A percentile compares a stretch with the other conserved stretches of the same genome.
Conservation (phyloP, 2,329 filamentous ascomycete species). For the Periconia sp. region DNA sequence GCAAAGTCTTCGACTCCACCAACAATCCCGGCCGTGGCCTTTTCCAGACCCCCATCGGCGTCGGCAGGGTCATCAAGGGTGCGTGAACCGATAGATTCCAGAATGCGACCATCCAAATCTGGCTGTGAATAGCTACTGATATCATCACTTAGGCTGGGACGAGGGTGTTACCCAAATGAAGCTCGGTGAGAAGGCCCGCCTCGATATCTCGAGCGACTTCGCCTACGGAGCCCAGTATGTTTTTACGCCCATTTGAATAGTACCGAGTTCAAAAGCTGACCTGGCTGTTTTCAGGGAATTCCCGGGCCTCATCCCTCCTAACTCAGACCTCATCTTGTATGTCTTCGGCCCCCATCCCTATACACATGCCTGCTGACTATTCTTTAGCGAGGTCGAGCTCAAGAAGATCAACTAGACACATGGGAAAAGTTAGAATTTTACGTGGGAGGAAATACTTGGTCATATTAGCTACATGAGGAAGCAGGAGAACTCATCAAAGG, state of each 20-base stretch:
- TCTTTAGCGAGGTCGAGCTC: conserved; percentile 33
- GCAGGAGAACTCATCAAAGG: not conserved
- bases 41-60: conserved; percentile 76
- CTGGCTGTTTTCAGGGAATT: conserved; percentile 62
- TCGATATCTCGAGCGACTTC: conserved; percentile 75
- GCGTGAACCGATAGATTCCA: conserved; percentile 23
- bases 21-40: conserved; percentile 64
- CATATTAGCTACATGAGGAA: not conserved
- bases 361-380: conserved; percentile 4
- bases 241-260: not conserved
- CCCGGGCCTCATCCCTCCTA: conserved; percentile 72
- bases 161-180: conserved; percentile 75
- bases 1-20: conserved; percentile 74
- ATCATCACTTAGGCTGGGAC: conserved; percentile 46
- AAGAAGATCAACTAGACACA: conserved; percentile 36
- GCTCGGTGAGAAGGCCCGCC: conserved; percentile 82
- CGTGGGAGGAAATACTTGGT: not conserved
- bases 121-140: not conserved
- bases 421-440: not conserved
- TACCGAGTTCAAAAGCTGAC: conserved; percentile 1
- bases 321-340: conserved; percentile 79
- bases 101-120: not conserved
- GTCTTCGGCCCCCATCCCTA: conserved; percentile 38
- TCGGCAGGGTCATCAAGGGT: conserved; percentile 86
- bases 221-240: conserved; percentile 22